Percentiles rank a stretch among this genome's conserved stretches.
Conservation (phyloP, 2,329 filamentous ascomycete species). For the Neonectria neomacrospora region DNA sequence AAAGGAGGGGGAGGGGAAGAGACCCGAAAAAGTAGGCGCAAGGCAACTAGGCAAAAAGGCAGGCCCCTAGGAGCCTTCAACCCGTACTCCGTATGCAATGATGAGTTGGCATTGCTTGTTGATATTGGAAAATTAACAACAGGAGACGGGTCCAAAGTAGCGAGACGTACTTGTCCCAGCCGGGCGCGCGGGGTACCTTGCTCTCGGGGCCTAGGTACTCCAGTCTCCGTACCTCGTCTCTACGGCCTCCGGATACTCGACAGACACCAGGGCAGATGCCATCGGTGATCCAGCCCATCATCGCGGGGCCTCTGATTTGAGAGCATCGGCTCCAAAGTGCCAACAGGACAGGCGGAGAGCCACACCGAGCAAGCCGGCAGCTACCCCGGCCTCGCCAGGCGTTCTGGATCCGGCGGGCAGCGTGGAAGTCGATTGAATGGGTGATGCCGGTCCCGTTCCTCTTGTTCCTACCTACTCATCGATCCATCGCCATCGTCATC, state of each 20-base stretch:
- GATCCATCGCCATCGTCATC: constrained; percentile 6
- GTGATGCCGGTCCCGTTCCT: not conserved
- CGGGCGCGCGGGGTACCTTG: constrained; percentile 39
- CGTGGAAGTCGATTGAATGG: constrained; percentile 10
- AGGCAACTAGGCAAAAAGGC: constrained; percentile 41
- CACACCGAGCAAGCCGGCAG: constrained; percentile 7
- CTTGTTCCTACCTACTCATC: not conserved
- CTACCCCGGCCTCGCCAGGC: constrained; percentile 1
- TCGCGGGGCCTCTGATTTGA: not conserved
- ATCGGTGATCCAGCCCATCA: constrained; percentile 4
- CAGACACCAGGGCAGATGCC: constrained; percentile 13
- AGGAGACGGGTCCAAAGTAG: constrained; percentile 36
- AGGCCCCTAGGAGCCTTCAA: constrained; percentile 49
- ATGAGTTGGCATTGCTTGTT: constrained; percentile 79
- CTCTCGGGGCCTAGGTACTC: constrained; percentile 17
- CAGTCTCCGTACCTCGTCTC: constrained; percentile 15
- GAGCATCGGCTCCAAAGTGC: constrained; percentile 12
- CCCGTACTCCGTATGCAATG: constrained; percentile 76
- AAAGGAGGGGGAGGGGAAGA: constrained; percentile 29
- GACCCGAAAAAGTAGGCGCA: constrained; percentile 37
- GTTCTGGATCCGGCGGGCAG: not conserved
- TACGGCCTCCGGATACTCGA: not conserved
- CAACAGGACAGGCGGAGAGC: constrained; percentile 7
- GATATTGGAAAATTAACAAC: constrained; percentile 59
- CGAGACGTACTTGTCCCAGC: constrained; percentile 32